phyloP scores from a whole-genome alignment of 2,329 filamentous ascomycete species.

The Sporothrix dimorphospora region DNA sequence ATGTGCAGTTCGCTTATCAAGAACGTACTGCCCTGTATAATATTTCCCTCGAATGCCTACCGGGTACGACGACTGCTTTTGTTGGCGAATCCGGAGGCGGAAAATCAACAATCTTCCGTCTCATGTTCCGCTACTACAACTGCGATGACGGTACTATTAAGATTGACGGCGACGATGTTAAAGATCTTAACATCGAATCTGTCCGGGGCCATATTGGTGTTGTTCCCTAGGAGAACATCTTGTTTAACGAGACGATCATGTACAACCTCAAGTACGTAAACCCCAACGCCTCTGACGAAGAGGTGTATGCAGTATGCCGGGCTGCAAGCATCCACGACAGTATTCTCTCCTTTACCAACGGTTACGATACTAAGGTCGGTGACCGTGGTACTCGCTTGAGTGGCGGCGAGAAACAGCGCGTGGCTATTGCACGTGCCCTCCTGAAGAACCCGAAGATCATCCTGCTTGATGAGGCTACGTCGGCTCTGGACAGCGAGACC shows the following conservation, averaged over 20 bases:
- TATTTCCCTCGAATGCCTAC: constrained; percentile 80
- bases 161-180: constrained; percentile 82
- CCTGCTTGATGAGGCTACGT: constrained; percentile 72
- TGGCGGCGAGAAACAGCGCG: constrained; percentile 63
- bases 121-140: constrained; percentile 97
- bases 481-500: constrained; percentile 66
- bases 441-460: constrained; percentile 71
- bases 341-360: constrained; percentile 56
- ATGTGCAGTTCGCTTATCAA: constrained; percentile 86
- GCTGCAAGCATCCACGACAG: constrained; percentile 59
- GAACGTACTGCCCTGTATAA: constrained; percentile 83
- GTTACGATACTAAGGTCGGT: constrained; percentile 57
- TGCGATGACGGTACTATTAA: constrained; percentile 76
- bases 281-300: constrained; percentile 51
- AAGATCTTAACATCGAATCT: constrained; percentile 90
- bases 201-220: constrained; percentile 89
- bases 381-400: constrained; percentile 58
- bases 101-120: constrained; percentile 93
- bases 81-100: constrained; percentile 96
- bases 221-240: constrained; percentile 91
- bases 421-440: constrained; percentile 66
- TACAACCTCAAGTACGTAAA: constrained; percentile 59
- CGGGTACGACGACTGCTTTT: constrained; percentile 92
- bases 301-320: constrained; percentile 55
- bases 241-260: constrained; percentile 59